phyloP scores from a whole-genome alignment of 768 basidiomycete species.

The Suillus brevipes region DNA sequence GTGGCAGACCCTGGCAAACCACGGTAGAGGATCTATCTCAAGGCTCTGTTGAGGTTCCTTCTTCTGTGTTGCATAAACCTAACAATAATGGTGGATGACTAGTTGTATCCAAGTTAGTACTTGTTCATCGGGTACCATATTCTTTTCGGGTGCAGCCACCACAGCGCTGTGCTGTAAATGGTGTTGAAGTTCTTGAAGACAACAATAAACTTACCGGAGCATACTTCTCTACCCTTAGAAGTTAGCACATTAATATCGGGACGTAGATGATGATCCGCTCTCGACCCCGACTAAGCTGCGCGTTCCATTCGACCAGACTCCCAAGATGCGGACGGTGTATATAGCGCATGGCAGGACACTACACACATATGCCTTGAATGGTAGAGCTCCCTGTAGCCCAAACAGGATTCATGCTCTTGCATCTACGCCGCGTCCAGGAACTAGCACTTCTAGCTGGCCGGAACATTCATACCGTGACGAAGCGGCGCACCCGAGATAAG shows the following conservation, averaged over 20 bases:
- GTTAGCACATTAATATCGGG: background rate
- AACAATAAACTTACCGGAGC: no score
- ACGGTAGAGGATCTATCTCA: no score
- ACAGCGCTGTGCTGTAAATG: no score
- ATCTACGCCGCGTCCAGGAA: conserved; percentile 76
- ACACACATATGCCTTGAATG: background rate
- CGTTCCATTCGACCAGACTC: conserved; percentile 19
- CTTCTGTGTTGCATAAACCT: no score
- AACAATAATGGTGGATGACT: no score
- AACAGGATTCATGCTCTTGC: conserved; percentile 60
- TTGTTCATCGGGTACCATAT: no score
- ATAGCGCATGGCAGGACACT: background rate
- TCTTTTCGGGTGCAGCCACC: no score
- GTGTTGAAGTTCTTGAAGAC: no score
- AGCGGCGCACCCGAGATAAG: conserved; percentile 45
- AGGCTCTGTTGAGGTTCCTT: no score
- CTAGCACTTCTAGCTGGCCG: conserved; percentile 60
- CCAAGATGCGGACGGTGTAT: conserved; percentile 9
- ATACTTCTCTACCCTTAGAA: no score
- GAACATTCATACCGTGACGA: conserved; percentile 62
- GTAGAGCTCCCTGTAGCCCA: background rate
- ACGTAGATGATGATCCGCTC: conserved; percentile 7
- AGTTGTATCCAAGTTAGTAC: no score
- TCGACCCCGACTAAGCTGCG: conserved; percentile 34
- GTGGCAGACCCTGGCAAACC: no score